These are phyloP conservation scores for Nothophaeocryptopus gaeumannii DNA, from an alignment of 2,329 filamentous ascomycete genomes.

Conservation along the genomic window DNA sequence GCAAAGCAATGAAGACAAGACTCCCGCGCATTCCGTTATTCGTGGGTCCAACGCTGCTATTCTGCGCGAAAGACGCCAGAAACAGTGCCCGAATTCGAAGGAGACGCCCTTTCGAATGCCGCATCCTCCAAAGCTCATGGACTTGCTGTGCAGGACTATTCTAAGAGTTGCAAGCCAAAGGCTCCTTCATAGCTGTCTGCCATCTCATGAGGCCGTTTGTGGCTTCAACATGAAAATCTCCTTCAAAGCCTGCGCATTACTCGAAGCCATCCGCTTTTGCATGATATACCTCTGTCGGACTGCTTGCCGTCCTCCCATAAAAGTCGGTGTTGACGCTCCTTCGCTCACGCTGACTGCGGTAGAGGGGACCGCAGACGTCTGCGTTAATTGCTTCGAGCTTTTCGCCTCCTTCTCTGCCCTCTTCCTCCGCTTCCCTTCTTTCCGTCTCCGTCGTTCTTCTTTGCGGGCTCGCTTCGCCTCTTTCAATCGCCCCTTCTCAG, in stretches of 20 bases:
- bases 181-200: too few species aligned
- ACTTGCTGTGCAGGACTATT: too few species aligned
- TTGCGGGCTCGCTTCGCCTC: constrained; percentile 47
- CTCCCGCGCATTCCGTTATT: too few species aligned
- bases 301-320: constrained; percentile 57
- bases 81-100: too few species aligned
- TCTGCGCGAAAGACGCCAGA: too few species aligned
- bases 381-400: constrained; percentile 34
- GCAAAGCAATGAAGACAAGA: too few species aligned
- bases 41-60: too few species aligned
- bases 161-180: too few species aligned
- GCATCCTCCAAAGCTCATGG: too few species aligned
- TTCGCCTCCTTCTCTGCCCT: constrained; percentile 46
- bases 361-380: constrained; percentile 5
- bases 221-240: constrained; percentile 75
- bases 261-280: constrained; percentile 78
- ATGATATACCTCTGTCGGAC: constrained; percentile 80
- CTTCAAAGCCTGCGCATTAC: constrained; percentile 78
- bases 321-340: constrained; percentile 33
- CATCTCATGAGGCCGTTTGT: constrained; percentile 19
- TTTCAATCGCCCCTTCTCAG: constrained; percentile 39
- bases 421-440: constrained; percentile 51
- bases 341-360: constrained; percentile 18
- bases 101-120: too few species aligned
- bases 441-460: constrained; percentile 47